Conservation (phyloP, 2,329 filamentous ascomycete species). For the Raffaelea albimanens region DNA sequence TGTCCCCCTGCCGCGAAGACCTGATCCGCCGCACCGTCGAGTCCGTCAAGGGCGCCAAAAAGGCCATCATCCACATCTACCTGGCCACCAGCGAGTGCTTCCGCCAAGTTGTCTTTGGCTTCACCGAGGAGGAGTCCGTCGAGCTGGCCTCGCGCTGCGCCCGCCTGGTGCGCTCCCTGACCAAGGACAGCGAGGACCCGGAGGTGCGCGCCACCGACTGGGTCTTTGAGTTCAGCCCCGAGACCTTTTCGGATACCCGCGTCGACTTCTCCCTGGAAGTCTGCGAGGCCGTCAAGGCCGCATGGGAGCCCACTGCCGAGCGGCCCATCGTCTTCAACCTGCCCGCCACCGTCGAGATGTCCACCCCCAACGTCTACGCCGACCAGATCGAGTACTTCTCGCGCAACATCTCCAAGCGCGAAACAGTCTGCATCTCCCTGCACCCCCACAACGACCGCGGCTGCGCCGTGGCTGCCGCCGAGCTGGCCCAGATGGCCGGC, state of each 20-base stretch:
- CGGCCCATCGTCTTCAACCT: slow-evolving; percentile 93
- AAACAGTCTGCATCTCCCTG: slow-evolving; percentile 80
- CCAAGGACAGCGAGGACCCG: slow-evolving; percentile 63
- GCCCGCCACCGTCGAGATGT: slow-evolving; percentile 89
- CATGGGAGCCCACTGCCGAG: slow-evolving; percentile 74
- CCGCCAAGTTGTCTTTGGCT: slow-evolving; percentile 81
- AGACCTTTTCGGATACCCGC: slow-evolving; percentile 83
- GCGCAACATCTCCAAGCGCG: slow-evolving; percentile 69
- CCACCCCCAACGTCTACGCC: slow-evolving; percentile 90
- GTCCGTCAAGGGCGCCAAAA: slow-evolving; percentile 79
- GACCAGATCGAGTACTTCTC: slow-evolving; percentile 97
- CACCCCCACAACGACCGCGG: slow-evolving; percentile 95
- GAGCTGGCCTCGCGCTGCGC: slow-evolving; percentile 79
- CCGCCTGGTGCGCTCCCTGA: slow-evolving; percentile 78
- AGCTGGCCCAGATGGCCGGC: slow-evolving; percentile 92
- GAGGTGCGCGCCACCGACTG: slow-evolving; percentile 51
- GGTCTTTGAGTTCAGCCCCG: slow-evolving; percentile 76
- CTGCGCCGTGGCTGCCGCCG: slow-evolving; percentile 79
- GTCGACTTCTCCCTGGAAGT: slow-evolving; percentile 75
- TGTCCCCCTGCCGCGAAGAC: slow-evolving; percentile 85
- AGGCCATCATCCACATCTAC: slow-evolving; percentile 91
- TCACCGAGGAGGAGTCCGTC: slow-evolving; percentile 71
- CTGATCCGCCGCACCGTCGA: slow-evolving; percentile 86
- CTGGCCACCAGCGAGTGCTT: slow-evolving; percentile 95
- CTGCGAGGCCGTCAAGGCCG: slow-evolving; percentile 87